A percentile compares a stretch with the other conserved stretches of the same genome.
Conservation (phyloP, 352 stramenopile genomes). For the Phytophthora litchii region DNA sequence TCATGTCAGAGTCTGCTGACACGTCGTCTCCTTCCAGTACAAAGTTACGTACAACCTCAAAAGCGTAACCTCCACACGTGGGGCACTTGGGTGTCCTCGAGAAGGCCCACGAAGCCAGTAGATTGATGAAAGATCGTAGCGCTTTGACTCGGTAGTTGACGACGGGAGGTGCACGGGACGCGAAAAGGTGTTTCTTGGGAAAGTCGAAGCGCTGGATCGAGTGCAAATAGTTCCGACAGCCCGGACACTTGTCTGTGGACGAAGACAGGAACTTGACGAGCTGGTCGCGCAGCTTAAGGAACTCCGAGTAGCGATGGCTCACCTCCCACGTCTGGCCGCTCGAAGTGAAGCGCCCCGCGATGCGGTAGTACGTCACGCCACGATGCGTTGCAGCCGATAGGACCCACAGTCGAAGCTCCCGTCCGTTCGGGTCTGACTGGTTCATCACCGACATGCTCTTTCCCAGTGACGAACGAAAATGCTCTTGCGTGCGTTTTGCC, state of each 20-base stretch:
- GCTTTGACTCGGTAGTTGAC: slow-evolving; percentile 88
- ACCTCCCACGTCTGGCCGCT: slow-evolving; percentile 81
- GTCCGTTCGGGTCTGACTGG: slow-evolving; percentile 41
- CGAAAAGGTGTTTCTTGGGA: slow-evolving; percentile 88
- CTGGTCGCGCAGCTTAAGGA: slow-evolving; percentile 73
- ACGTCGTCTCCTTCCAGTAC: slow-evolving; percentile 63
- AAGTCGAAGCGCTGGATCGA: slow-evolving; percentile 83
- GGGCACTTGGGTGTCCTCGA: slow-evolving; percentile 85
- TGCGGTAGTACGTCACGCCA: slow-evolving; percentile 68
- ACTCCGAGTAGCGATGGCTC: slow-evolving; percentile 87
- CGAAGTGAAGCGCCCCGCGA: slow-evolving; percentile 68
- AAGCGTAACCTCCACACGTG: slow-evolving; percentile 80
- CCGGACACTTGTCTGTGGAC: slow-evolving; percentile 73
- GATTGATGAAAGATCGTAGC: slow-evolving; percentile 83
- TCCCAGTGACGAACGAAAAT: slow-evolving; percentile 4
- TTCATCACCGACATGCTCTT: slow-evolving; percentile 69
- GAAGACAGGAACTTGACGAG: slow-evolving; percentile 81
- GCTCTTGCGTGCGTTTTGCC: slow-evolving; percentile 10
- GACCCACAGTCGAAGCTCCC: slow-evolving; percentile 72
- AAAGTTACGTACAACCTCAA: slow-evolving; percentile 84
- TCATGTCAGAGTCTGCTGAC: slow-evolving; percentile 64
- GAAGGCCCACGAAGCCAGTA: slow-evolving; percentile 83
- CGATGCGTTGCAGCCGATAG: slow-evolving; percentile 59
- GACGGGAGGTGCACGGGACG: slow-evolving; percentile 71
- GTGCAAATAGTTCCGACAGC: slow-evolving; percentile 82